A percentile compares a stretch with the other conserved stretches of the same genome.
Evolutionary conservation across 768 basidiomycete species (phyloP).

Genomic region (Nidula microcarpa): DNA sequence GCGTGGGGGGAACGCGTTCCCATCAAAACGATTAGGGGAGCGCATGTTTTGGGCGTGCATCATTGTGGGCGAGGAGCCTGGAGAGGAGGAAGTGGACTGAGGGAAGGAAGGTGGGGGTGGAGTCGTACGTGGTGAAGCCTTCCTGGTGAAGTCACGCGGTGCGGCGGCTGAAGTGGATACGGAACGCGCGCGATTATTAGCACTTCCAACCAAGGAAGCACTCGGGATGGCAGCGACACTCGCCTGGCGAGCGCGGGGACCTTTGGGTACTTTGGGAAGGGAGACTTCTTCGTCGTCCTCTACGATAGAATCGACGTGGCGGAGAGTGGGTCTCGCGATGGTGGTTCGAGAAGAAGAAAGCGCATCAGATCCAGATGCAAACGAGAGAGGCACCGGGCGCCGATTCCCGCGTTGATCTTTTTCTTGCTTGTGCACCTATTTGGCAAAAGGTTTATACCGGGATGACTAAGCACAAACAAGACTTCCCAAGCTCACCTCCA

Average conservation of each 20-base stretch:
- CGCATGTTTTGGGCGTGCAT: slow-evolving; percentile 8
- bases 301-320: slow-evolving; percentile 60
- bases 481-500: slow-evolving; percentile 59
- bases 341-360: slow-evolving; percentile 24
- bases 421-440: slow-evolving; percentile 73
- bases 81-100: slow-evolving; percentile 17
- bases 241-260: slow-evolving; percentile 39
- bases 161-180: slow-evolving; percentile 34
- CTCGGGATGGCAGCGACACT: slow-evolving; percentile 40
- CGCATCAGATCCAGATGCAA: slow-evolving; percentile 31
- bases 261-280: slow-evolving; percentile 21
- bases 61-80: slow-evolving; percentile 20
- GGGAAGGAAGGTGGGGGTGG: slow-evolving; percentile 24
- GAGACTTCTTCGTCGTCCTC: slow-evolving; percentile 60
- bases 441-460: slow-evolving; percentile 19
- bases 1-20: slow-evolving; percentile 39
- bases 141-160: slow-evolving; percentile 19
- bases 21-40: slow-evolving; percentile 4
- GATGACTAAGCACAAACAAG: slow-evolving; percentile 24
- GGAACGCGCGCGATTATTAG: slow-evolving; percentile 33
- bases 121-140: slow-evolving; percentile 20
- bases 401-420: slow-evolving; percentile 47
- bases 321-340: slow-evolving; percentile 39
- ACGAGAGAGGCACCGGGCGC: slow-evolving; percentile 29
- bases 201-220: slow-evolving; percentile 23